Conservation (phyloP, 805 yeast genomes). For the Nakazawaea sp. region DNA sequence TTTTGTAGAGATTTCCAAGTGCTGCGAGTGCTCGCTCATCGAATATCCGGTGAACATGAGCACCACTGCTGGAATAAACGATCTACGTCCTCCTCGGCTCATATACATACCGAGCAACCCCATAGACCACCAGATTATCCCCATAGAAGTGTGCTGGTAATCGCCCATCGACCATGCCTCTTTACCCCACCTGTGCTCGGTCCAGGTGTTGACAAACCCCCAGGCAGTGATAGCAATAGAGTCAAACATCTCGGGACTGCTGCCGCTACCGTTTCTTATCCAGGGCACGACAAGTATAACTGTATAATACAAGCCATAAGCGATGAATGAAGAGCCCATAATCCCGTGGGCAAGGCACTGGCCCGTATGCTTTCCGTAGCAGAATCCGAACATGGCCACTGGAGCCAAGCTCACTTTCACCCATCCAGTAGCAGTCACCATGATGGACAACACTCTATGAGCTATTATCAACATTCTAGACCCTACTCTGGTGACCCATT, state of each 20-base stretch:
- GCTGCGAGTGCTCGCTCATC: constrained; percentile 86
- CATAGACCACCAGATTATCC: constrained; percentile 94
- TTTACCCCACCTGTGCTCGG: constrained; percentile 92
- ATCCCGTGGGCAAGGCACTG: constrained; percentile 97
- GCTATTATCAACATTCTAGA: constrained; percentile 23
- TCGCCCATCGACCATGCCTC: constrained; percentile 91
- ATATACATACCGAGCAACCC: constrained; percentile 81
- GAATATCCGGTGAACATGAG: constrained; percentile 89
- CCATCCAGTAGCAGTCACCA: constrained; percentile 59
- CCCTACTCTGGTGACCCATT: constrained; percentile 30
- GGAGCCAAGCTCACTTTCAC: constrained; percentile 76
- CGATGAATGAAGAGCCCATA: constrained; percentile 86
- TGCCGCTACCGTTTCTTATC: constrained; percentile 46
- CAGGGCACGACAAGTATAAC: constrained; percentile 68
- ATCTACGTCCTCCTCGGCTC: constrained; percentile 59
- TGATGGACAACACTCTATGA: constrained; percentile 41
- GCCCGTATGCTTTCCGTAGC: constrained; percentile 78
- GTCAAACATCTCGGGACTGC: constrained; percentile 81
- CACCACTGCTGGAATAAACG: constrained; percentile 75
- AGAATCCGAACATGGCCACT: constrained; percentile 80
- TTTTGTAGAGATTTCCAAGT: constrained; percentile 69
- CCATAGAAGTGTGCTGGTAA: constrained; percentile 94
- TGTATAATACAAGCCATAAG: constrained; percentile 68
- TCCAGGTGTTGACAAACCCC: constrained; percentile 93
- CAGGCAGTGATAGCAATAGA: constrained; percentile 73